Base-by-base conservation (phyloP, 352 stramenopile species). In the Phytophthora fragariaefolia region DNA sequence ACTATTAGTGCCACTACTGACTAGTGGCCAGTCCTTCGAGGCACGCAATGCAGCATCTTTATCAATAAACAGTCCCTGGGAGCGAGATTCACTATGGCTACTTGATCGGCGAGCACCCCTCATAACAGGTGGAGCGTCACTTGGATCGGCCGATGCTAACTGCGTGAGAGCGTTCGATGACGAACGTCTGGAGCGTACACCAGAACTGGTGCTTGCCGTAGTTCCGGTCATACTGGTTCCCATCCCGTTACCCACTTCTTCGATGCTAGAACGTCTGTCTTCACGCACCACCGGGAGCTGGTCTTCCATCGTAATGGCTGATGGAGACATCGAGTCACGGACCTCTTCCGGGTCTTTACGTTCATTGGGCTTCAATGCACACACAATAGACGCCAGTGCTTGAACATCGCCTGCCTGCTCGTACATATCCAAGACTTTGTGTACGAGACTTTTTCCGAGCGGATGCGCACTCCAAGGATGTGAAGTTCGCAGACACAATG, bases 401-500 rank as follows among this genome's bases (percentile, higher is more conserved):
- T 89, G 83, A 1, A 96, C 63, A 56, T 96, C 88, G 28, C 88
- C 85, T 12, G 75, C 71, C 12, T 92, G 76, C 58, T 96, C 89
- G 61, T 93, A 95, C 73, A 96, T 90, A 26, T 72, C 55, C 12
- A 96, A 64, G 30, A 96, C 65, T 60, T 92, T 91, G 46, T 89
- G 75, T 1, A 96, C 86, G 2, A 96, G 75, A 18, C 73, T 71
- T 30, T 90, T 84, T 9, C 89, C 89, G 53, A 96, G 89, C 20
- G 89, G 89, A 63, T 96, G 89, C 4, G 85, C 85, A 42, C 74
- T 83, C 89, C 89, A 96, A 13, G 83, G 85, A 42, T 90, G 80
- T 7, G 82, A 53, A 0, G 86, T 90, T 45, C 69, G 63, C 2
- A 91, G 63, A 10, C 65, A 49, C 3, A 73, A 50, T n/a, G 58